These are phyloP conservation scores for Phaeosphaeriaceae sp. DNA, from an alignment of 2,329 filamentous ascomycete genomes.

Conservation along the genomic window DNA sequence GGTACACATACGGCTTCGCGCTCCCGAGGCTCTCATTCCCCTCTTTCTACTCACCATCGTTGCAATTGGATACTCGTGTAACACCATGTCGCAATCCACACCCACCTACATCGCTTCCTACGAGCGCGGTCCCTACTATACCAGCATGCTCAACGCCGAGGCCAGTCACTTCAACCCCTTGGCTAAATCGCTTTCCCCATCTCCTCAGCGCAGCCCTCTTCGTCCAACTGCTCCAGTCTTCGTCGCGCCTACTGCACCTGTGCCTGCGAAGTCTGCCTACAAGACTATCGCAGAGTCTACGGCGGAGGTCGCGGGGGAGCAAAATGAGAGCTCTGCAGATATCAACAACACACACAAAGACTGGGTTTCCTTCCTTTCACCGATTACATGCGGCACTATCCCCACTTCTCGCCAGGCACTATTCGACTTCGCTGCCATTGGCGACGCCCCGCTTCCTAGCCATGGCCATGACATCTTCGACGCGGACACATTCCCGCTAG, in stretches of 20 bases:
- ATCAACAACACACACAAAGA: not conserved
- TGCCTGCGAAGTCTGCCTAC: not conserved
- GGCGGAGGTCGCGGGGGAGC: not conserved
- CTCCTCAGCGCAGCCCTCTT: not conserved
- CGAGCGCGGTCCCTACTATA: not conserved
- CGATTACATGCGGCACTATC: not conserved
- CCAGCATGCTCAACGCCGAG: not conserved
- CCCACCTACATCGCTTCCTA: not conserved
- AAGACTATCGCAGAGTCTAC: not conserved
- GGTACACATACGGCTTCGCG: not conserved
- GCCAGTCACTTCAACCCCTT: not conserved
- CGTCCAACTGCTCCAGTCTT: not conserved
- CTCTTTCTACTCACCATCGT: not conserved
- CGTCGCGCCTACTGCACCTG: not conserved
- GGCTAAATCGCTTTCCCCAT: not conserved
- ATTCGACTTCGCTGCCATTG: not conserved
- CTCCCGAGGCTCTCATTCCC: not conserved
- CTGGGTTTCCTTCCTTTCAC: not conserved
- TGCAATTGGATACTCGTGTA: not conserved
- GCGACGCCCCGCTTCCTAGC: not conserved
- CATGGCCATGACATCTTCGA: not conserved
- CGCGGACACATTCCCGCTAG: not conserved
- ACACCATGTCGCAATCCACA: not conserved
- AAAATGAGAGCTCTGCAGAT: not conserved
- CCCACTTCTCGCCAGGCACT: not conserved